Percentiles rank a stretch among this genome's conserved stretches.
These are phyloP conservation scores for Euryodendron excelsum DNA, from an alignment of 148 eudicot species.

Conservation along the genomic window DNA sequence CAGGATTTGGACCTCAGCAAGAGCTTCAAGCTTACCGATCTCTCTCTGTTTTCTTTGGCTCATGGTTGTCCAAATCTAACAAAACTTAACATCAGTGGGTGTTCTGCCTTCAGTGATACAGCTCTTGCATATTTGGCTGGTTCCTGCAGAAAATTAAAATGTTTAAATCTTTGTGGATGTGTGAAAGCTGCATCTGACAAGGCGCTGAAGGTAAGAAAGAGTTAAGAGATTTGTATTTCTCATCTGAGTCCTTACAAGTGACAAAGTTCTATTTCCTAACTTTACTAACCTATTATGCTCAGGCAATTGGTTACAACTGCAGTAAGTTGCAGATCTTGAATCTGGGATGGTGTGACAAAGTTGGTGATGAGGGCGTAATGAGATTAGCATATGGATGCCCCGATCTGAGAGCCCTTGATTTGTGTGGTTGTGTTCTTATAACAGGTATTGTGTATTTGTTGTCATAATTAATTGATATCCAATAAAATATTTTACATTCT, in stretches of 20 bases:
- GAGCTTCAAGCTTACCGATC: conserved; percentile 83
- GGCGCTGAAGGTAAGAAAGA: conserved; percentile 71
- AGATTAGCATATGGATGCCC: conserved; percentile 94
- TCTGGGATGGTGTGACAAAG: conserved; percentile 94
- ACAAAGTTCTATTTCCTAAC: neutral
- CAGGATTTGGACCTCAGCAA: conserved; percentile 89
- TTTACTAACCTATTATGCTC: conserved; percentile 16
- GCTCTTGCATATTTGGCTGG: conserved; percentile 64
- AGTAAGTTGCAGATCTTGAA: conserved; percentile 64
- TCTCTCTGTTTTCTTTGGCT: conserved; percentile 77
- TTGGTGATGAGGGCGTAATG: conserved; percentile 79
- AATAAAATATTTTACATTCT: neutral
- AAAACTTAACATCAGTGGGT: conserved; percentile 84
- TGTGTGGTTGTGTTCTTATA: conserved; percentile 92
- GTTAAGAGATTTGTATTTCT: neutral
- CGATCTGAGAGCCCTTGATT: conserved; percentile 75
- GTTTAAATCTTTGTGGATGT: conserved; percentile 87
- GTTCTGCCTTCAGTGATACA: conserved; percentile 67
- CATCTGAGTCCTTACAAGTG: neutral
- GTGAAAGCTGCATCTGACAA: conserved; percentile 82
- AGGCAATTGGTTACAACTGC: conserved; percentile 92
- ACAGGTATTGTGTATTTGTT: conserved; percentile 52
- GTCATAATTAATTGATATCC: neutral
- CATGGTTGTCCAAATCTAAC: conserved; percentile 76
- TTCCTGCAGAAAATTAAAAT: conserved; percentile 66